These are phyloP conservation scores for Xanthoceras sorbifolium DNA, from an alignment of 345 rosid genomes.

Conservation along the genomic window DNA sequence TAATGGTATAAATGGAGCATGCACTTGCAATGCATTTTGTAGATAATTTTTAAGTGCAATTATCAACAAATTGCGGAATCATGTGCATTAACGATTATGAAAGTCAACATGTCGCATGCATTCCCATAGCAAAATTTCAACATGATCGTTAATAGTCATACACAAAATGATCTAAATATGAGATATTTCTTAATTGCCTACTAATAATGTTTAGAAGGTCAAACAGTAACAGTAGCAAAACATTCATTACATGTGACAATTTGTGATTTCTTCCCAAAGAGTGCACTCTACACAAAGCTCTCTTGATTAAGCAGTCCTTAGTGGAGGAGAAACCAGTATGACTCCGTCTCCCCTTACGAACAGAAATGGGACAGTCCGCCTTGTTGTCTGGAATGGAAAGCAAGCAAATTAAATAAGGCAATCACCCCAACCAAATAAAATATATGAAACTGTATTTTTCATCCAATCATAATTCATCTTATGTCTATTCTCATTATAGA, in stretches of 20 bases:
- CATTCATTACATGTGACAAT: neutral
- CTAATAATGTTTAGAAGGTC: no score
- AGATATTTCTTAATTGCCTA: neutral
- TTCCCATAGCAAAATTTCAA: neutral
- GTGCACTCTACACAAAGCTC: constrained; percentile 15
- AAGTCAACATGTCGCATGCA: neutral
- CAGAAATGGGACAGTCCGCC: constrained; percentile 78
- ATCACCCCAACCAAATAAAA: neutral
- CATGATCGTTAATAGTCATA: no score
- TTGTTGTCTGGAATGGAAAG: constrained; percentile 66
- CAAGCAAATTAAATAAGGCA: neutral
- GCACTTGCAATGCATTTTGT: no score
- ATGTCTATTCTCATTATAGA: no score
- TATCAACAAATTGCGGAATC: neutral
- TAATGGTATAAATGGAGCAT: no score
- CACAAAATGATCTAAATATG: neutral
- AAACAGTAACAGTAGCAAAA: neutral
- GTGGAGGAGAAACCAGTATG: constrained; percentile 96
- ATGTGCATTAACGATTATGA: neutral
- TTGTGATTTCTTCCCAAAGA: neutral
- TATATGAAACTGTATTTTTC: neutral
- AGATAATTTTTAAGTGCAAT: neutral
- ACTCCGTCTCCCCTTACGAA: constrained; percentile 99
- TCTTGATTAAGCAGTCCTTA: constrained; percentile 68
- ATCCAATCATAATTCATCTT: neutral